Evolutionary conservation across 2,329 filamentous ascomycete species (phyloP), one percentile per base, ranked within the genome.

Genomic region (Hypoxylon sp.): DNA sequence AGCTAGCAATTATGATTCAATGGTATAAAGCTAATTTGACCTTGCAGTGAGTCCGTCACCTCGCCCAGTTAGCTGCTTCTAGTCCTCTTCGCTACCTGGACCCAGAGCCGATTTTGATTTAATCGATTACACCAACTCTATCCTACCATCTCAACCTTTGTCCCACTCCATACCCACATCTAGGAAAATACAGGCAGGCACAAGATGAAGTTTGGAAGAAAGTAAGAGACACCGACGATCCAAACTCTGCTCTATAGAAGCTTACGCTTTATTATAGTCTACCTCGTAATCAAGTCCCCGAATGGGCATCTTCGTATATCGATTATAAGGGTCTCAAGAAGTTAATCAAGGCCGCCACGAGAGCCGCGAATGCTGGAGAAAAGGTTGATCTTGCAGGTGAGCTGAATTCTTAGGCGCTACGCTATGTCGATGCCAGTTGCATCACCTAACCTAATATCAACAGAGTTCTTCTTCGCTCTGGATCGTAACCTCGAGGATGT

Each of bases 401-500:
- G 91, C 75, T 70, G 81, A 77, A 65, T 74, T 73, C 72, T 74
- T 73, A 65, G 79, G 76, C 77, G 74, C 76, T 79, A 67, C 62
- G 69, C 76, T 79, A 67, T 61, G 68, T 75, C 73, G 75, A 77
- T 68, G 74, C 76, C 74, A 70, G 75, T 74, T 74, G 75, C 75
- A 72, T 77, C 74, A 73, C 79, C 81, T 83, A 79, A 82, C 79
- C 70, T 70, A 72, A 71, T 70, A 73, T 68, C 70, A 75, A 75
- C 84, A 98, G 96, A 94, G 81, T 97, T 99, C 86, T 97, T 98
- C 84, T 97, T 95, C 81, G 93, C 92, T 71, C 90, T 99, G 80
- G 96, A 99, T 79, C 93, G 96, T 75, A 98, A 98, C 79, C 91
- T 99, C 77, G 96, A 99, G 84, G 92, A 97, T 81, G 95, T 99